Conservation (phyloP, 2,329 filamentous ascomycete species). For the Botrytis tulipae region DNA sequence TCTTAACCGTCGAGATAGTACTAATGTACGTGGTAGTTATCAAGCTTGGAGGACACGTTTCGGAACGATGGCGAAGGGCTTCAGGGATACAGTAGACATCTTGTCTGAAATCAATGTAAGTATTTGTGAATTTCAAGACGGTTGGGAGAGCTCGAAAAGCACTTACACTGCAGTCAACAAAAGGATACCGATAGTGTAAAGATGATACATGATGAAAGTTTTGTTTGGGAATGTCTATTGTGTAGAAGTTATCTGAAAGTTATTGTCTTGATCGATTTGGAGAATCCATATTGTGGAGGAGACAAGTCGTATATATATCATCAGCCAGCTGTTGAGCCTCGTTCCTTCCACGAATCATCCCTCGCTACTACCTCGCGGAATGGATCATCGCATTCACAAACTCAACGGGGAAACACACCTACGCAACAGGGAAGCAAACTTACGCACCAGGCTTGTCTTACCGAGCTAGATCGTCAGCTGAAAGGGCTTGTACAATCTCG, state of each 20-base stretch:
- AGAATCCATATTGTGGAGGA: background rate
- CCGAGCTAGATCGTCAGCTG: background rate
- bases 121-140: background rate
- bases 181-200: background rate
- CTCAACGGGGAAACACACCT: background rate
- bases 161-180: constrained; percentile 13
- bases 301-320: background rate
- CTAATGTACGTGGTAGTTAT: constrained; percentile 25
- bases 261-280: background rate
- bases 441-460: background rate
- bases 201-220: constrained; percentile 10
- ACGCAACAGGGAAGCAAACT: background rate
- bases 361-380: constrained; percentile 5
- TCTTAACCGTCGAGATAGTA: constrained; percentile 24
- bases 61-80: constrained; percentile 3
- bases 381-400: constrained; percentile 12
- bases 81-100: constrained; percentile 10
- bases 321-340: background rate
- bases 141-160: background rate
- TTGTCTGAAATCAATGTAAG: constrained; percentile 2
- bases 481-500: background rate
- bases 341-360: constrained; percentile 9
- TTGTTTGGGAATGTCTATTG: background rate
- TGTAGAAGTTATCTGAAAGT: background rate
- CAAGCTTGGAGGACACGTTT: constrained; percentile 21